Percentiles rank a stretch among this genome's conserved stretches.
phyloP scores from a whole-genome alignment of 129 eudicot species.

The Tagetes erecta region DNA sequence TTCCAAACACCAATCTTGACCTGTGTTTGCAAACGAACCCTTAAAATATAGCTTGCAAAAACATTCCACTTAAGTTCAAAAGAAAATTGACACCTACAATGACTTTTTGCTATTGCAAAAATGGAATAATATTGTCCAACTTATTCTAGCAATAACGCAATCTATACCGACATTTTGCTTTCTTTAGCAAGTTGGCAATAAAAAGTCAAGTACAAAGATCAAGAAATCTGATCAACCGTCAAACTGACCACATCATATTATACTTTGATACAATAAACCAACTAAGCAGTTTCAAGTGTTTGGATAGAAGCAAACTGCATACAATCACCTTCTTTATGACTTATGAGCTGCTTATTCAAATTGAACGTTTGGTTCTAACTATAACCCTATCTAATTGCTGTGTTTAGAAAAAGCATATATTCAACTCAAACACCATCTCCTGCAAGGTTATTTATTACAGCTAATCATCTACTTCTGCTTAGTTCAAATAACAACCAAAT shows the following conservation, averaged over 20 bases:
- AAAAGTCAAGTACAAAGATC: neutral
- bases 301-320: neutral
- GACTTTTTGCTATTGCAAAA: neutral
- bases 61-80: neutral
- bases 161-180: neutral
- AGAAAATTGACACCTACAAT: neutral
- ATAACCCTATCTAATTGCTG: neutral
- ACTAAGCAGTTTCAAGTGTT: neutral
- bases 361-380: neutral
- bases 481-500: neutral
- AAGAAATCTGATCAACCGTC: neutral
- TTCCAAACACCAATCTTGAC: neutral
- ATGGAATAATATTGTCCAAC: neutral
- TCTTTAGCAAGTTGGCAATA: neutral
- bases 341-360: neutral
- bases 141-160: neutral
- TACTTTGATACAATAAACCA: neutral
- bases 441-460: neutral
- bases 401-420: too few species aligned
- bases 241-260: neutral
- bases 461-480: neutral
- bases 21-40: constrained; percentile 11
- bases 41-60: neutral
- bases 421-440: too few species aligned
- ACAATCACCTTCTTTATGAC: neutral